Base-by-base conservation (phyloP, 257 asterid genomes). In the Capsicum rhomboideum region DNA sequence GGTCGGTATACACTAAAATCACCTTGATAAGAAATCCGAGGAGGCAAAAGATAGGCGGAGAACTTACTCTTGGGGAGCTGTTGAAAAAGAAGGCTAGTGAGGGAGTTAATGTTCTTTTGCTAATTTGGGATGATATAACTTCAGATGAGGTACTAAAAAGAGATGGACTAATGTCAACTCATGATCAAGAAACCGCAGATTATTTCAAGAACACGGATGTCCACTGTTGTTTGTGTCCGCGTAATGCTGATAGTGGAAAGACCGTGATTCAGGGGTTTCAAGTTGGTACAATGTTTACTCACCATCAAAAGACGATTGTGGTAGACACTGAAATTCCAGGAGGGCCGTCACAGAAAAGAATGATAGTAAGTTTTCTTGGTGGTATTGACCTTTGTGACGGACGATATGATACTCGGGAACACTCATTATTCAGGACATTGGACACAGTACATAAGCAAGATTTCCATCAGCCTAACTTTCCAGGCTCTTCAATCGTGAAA, bases 381-480 rank as follows among this genome's bases (percentile, higher is more conserved):
- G 99, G 98, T 2, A 93, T 97, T n/a, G 99, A 97, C 78, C 93
- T 97, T 1, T 97, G 99, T 64, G 93, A 95, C 58, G 99, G 99
- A 0, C 87, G 99, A 55, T 97, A 92, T 10, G 98, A 97, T 63
- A 91, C 94, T 0, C 78, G 88, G 14, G 54, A 56, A 3, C 99
- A 97, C 85, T 91, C 95, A 2, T 84, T 95, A 20, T 97, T 97
- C 29, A 74, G 90, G 63, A 93, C 98, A 1, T 66, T 97, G 84
- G 86, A 89, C 23, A 82, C 94, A 0, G 86, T 84, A 56, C 98
- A 96, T 55, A 87, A 58, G 0, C 88, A 93, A 1, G 99, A 97
- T 86, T 97, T 95, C 84, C 97, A 97, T 84, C 99, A 97, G 87
- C 98, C 99, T 0, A 92, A 90, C 29, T 94, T 96, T 82, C 92